Base-by-base conservation (phyloP, 2,329 filamentous ascomycete genomes). In the Diaporthe ilicicola region DNA sequence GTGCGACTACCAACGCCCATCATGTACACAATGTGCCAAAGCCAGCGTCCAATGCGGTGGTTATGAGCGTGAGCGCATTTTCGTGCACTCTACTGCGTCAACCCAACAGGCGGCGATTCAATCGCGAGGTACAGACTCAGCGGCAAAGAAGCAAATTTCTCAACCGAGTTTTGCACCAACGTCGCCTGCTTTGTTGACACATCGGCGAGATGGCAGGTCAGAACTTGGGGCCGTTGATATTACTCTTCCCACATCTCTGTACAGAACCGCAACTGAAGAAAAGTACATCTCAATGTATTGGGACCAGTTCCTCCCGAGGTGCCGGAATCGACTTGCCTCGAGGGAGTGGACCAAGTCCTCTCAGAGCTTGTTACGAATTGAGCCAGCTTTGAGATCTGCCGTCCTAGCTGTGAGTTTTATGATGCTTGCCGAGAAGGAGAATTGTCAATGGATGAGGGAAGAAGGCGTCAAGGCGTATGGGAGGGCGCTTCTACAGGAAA, bases 11-110 rank as follows among this genome's bases (percentile, higher is more conserved):
- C 69, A 70, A 24, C 72, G 75, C n/a, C 75, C 75, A 13, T 66
- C 71, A 12, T 76, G 75, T 22, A 64, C 69, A n/a, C 75, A 76
- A 46, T 76, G 75, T 55, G 62, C 61, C 17, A 73, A 73, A n/a
- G 72, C 72, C 17, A 71, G 73, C 56, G 24, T 75, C n/a, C 64
- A 73, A 22, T 76, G 74, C 42, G 74, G 74, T 53, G 75, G 75
- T 15, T 76, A 76, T 46, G 75, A 76, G 44, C 74, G 75, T 39
- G 70, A 71, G 22, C 75, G 73, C 55, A 76, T 76, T 48, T 76
- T 76, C 65, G 70, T 75, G 27, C 72, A 76, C 65, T 69, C 74
- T 24, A 75, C 72, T 5, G 70, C 72, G 53, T 46, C 61, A 24
- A 34, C 39, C 24, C 56, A 67, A 34, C 22, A 54, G 12, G 56